Base-by-base conservation (phyloP, 148 eudicot species). In the Chenopodium album region DNA sequence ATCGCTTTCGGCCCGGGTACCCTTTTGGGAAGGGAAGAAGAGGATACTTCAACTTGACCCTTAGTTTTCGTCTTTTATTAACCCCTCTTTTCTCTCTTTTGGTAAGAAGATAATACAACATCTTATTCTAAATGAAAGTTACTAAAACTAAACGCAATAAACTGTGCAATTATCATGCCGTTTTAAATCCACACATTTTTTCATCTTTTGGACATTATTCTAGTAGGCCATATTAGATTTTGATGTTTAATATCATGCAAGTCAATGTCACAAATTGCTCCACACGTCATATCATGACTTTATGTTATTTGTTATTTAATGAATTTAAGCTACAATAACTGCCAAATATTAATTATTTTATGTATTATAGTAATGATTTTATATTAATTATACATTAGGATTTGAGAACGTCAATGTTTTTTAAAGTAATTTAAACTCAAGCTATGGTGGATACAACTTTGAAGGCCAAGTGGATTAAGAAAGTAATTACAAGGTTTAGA, bases 121-220 rank as follows among this genome's bases (percentile, higher is more conserved):
- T 34, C 26, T 70, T 34, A 26, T 66, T 66, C 62, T 71, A 31
- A 31, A 47, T n/a, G 37, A 52, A 50, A 50, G 41, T 29, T 74
- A 28, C 77, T 14, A 48, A 50, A 50, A 44, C 63, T 48, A 52
- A 12, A 74, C 77, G 77, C 77, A 74, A 74, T 4, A 50, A 4
- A 50, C 48, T 23, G n/a, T 44, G 48, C 63, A 12, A 74, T 52
- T 74, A 11, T 26, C 37, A 50, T 48, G 63, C 37, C 47, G 37
- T 74, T 22, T 59, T 44, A 19, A 28, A 14, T 28, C 63, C 4
- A 41, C 44, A 41, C 44, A 41, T 41, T 41, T 50, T 74, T 26
- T 74, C n/a, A 26, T 4, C 10, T 50, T 52, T 74, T 12, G 12
- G 22, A 52, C 5, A 46, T 1, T 72, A 19, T 72, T 5, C 3